Conservation (phyloP, 2,329 filamentous ascomycete genomes). For the Fusarium lateritium region DNA sequence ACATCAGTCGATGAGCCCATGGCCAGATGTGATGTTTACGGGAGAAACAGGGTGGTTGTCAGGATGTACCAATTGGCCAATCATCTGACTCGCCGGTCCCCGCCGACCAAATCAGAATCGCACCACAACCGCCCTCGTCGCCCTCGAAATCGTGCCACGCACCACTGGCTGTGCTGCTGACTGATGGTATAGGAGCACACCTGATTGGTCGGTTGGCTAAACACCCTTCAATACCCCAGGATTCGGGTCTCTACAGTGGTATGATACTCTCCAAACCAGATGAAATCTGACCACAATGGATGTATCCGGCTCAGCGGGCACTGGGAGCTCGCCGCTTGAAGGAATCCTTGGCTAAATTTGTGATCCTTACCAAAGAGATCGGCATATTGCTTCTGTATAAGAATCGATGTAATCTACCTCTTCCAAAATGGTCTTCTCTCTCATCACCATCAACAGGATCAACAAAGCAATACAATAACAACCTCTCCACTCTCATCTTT, state of each 20-base stretch:
- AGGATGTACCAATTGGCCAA: conserved; percentile 39
- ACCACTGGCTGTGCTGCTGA: conserved; percentile 44
- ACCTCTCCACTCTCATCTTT: conserved; percentile 43
- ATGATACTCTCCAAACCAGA: conserved; percentile 46
- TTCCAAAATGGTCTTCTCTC: conserved; percentile 28
- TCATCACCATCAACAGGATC: conserved; percentile 43
- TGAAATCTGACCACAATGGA: conserved; percentile 51
- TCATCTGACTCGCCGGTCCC: conserved; percentile 45
- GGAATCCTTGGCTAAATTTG: conserved; percentile 37
- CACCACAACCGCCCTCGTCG: conserved; percentile 42
- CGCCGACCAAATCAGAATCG: conserved; percentile 47
- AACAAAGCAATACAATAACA: conserved; percentile 39
- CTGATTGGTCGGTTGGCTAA: conserved; percentile 37
- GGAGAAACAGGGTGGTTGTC: conserved; percentile 46
- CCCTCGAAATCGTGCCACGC: conserved; percentile 47
- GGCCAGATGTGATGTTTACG: conserved; percentile 41
- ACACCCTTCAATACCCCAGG: conserved; percentile 31
- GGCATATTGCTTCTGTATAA: conserved; percentile 46
- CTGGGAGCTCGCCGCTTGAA: conserved; percentile 48
- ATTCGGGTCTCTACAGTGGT: conserved; percentile 40
- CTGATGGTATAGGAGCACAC: conserved; percentile 7
- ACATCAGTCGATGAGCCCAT: conserved; percentile 43
- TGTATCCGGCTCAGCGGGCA: conserved; percentile 37
- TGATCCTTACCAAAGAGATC: conserved; percentile 27
- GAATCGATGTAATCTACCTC: conserved; percentile 38